Conservation (phyloP, 352 stramenopile species). For the Phytopythium aichiense region DNA sequence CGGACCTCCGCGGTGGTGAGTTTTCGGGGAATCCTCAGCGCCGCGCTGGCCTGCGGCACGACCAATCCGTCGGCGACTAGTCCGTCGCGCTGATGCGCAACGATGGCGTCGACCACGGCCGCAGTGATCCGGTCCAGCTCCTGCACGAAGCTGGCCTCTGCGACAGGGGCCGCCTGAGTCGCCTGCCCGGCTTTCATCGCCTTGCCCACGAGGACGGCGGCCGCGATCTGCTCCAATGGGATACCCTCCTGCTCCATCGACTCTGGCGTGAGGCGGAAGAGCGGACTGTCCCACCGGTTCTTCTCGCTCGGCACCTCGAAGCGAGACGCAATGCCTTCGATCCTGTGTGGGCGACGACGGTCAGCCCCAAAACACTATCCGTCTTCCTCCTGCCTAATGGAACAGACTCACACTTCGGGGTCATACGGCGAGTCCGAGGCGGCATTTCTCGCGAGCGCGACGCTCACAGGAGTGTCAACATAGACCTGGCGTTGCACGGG, state of each 20-base stretch:
- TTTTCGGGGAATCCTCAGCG: constrained; percentile 27
- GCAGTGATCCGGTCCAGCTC: constrained; percentile 59
- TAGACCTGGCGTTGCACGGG: constrained; percentile 33
- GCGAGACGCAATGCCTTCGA: constrained; percentile 80
- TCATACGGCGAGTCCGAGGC: constrained; percentile 32
- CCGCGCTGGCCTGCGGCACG: constrained; percentile 13
- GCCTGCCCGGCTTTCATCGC: constrained; percentile 63
- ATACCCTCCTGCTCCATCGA: constrained; percentile 28
- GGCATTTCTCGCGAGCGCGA: constrained; percentile 58
- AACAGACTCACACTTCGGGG: constrained; percentile 26
- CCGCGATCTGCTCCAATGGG: constrained; percentile 45
- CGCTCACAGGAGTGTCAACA: constrained; percentile 58
- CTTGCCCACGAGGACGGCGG: constrained; percentile 60
- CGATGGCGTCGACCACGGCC: constrained; percentile 51
- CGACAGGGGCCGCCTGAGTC: constrained; percentile 49
- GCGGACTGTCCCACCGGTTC: constrained; percentile 93
- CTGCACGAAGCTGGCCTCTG: constrained; percentile 70
- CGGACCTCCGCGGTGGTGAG: constrained; percentile 57
- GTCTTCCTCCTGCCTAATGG: no score
- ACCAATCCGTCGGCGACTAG: constrained; percentile 45
- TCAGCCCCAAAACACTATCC: not conserved
- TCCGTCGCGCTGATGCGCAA: constrained; percentile 62
- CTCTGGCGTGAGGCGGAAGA: constrained; percentile 68
- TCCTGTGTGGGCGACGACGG: constrained; percentile 17
- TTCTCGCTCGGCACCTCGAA: constrained; percentile 91